Base-by-base conservation (phyloP, 352 stramenopile genomes). In the Pseudoperonospora humuli region DNA sequence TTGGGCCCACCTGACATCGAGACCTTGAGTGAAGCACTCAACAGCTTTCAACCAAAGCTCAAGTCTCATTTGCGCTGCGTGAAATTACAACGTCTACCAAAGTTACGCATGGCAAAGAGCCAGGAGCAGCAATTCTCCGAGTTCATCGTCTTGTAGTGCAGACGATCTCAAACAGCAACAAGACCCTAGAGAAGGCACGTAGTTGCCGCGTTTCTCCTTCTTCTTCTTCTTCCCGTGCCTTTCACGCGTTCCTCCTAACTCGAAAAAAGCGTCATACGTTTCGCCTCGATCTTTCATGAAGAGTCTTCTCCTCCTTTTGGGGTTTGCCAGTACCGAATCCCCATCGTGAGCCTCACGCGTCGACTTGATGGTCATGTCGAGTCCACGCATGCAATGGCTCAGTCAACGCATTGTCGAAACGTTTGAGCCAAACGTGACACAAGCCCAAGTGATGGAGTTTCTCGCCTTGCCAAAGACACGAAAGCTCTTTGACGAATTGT, bases 321-420 rank as follows among this genome's bases (percentile, higher is more conserved):
- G n/a, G n/a, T 35, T 27, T 52, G 40, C 23, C 53, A 61, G 53
- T 61, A 54, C 57, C 21, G 31, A 59, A 64, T 47, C 39, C 18
- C 13, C 54, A 19, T 8, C 9, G 21, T 19, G 25, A 24, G 23
- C 36, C 27, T 42, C 20, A 57, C 40, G 38, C 34, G 36, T 37
- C 28, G 23, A 41, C 36, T 45, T 19, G 14, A 37, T 27, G n/a
- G n/a, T n/a, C 40, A 93, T 93, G 75, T 67, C 61, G 59, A 93
- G 52, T 28, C 48, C 70, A 33, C 81, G 81, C 33, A 88, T 91
- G 74, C 78, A 90, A 56, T 93, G 81, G 81, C 64, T 84, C 31
- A 71, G 57, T 4, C 67, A 79, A 57, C 81, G 81, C 39, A 70
- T 93, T 32, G 35, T 83, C 21, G 81, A 93, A 57, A 72, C 74